Conservation (phyloP, 2,329 filamentous ascomycete genomes). For the Cladosporium sp. region DNA sequence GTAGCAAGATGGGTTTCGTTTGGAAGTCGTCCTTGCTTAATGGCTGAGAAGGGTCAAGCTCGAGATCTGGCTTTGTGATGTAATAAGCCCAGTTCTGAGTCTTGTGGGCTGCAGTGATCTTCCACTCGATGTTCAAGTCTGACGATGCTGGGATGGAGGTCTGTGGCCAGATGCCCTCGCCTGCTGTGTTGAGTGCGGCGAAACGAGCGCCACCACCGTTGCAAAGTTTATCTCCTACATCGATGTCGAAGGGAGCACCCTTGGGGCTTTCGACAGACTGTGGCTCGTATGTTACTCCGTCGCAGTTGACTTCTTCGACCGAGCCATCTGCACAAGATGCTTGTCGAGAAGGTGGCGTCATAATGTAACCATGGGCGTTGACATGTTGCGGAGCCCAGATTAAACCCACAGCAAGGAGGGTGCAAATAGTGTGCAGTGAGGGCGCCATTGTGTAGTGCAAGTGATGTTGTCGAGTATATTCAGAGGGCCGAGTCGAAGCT, state of each 20-base stretch:
- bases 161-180: conserved; percentile 9
- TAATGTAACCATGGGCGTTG: conserved; percentile 15
- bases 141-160: conserved; percentile 7
- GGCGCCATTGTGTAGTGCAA: conserved; percentile 1
- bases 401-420: conserved; percentile 2
- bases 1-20: conserved; percentile 2
- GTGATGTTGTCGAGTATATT: not conserved
- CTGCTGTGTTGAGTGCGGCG: conserved; percentile 5
- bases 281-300: conserved; percentile 13
- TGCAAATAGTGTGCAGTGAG: not conserved
- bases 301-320: conserved; percentile 15
- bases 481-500: not conserved
- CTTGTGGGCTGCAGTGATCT: conserved; percentile 15
- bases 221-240: conserved; percentile 7
- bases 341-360: conserved; percentile 13
- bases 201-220: conserved; percentile 13
- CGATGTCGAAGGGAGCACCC: conserved; percentile 12
- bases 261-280: conserved; percentile 17
- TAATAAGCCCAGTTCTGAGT: conserved; percentile 15
- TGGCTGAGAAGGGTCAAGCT: conserved; percentile 10
- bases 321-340: conserved; percentile 8
- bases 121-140: conserved; percentile 13
- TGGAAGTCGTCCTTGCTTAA: conserved; percentile 10
- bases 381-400: not conserved
- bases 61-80: conserved; percentile 12